These are phyloP conservation scores for Cucurbitaria berberidis DNA, from an alignment of 2,329 filamentous ascomycete genomes.

Conservation along the genomic window DNA sequence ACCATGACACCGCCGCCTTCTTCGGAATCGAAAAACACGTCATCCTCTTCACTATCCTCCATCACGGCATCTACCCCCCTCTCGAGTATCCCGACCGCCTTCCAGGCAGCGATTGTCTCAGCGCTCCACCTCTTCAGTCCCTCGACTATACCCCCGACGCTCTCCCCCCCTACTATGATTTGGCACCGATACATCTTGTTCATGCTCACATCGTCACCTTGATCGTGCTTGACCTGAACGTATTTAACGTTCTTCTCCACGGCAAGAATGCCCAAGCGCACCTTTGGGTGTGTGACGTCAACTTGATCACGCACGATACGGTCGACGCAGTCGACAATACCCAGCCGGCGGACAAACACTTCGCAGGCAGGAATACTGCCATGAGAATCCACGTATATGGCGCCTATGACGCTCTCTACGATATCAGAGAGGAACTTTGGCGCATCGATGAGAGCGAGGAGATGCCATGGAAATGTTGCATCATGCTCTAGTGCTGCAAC, in stretches of 20 bases:
- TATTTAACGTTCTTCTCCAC: conserved; percentile 63
- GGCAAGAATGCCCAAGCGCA: conserved; percentile 68
- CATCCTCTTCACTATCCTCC: conserved; percentile 15
- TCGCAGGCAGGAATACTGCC: conserved; percentile 56
- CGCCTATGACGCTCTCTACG: conserved; percentile 79
- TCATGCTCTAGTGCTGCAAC: conserved; percentile 57
- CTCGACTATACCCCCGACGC: conserved; percentile 41
- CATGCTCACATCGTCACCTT: conserved; percentile 1
- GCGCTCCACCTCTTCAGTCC: conserved; percentile 46
- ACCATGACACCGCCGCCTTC: conserved; percentile 15
- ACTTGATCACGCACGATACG: conserved; percentile 60
- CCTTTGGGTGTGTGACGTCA: conserved; percentile 70
- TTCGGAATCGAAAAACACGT: conserved; percentile 26
- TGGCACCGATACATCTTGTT: conserved; percentile 36
- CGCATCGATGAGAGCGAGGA: conserved; percentile 64
- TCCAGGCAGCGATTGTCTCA: conserved; percentile 49
- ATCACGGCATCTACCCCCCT: background rate
- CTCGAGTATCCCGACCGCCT: conserved; percentile 34
- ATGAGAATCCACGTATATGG: conserved; percentile 77
- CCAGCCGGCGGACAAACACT: conserved; percentile 65
- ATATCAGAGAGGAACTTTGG: conserved; percentile 53
- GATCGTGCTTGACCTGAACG: conserved; percentile 29
- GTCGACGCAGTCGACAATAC: conserved; percentile 68
- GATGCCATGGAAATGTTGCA: conserved; percentile 74
- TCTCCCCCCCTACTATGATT: conserved; percentile 43